These are phyloP conservation scores for Craspedostauros australis DNA, from an alignment of 108 stramenopile genomes.

Conservation along the genomic window DNA sequence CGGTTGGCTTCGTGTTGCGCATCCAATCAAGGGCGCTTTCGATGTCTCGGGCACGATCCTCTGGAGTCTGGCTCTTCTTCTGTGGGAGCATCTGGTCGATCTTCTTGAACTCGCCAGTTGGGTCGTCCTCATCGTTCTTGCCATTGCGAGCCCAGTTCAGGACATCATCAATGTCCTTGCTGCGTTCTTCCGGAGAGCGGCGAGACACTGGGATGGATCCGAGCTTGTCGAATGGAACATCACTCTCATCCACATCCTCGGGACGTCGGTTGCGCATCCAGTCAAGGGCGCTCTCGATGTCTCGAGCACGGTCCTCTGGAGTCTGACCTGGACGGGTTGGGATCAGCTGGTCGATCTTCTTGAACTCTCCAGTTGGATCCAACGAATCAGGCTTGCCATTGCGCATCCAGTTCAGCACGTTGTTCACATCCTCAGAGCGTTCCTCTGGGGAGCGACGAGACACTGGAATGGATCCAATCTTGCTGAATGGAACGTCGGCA, in stretches of 20 bases:
- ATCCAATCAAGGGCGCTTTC: conserved; percentile 26
- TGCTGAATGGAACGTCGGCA: conserved; percentile 3
- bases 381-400: conserved; percentile 3
- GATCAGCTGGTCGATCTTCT: conserved; percentile 11
- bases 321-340: conserved; percentile 8
- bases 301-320: conserved; percentile 9
- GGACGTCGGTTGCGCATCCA: conserved; percentile 21
- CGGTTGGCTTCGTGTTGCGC: conserved; percentile 1
- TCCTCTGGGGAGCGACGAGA: conserved; percentile 16
- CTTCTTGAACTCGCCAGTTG: conserved; percentile 15
- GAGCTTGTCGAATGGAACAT: conserved; percentile 5
- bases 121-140: conserved; percentile 10
- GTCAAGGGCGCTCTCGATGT: conserved; percentile 20
- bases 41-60: conserved; percentile 17
- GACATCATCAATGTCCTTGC: conserved; percentile 8
- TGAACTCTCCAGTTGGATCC: conserved; percentile 13
- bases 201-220: conserved; percentile 9
- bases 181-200: conserved; percentile 16
- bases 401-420: conserved; percentile 33
- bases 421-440: conserved; percentile 12
- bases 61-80: conserved; percentile 4
- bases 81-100: conserved; percentile 18
- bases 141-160: conserved; percentile 23
- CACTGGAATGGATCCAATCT: conserved; percentile 6
- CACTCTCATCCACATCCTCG: conserved; percentile 2